phyloP scores from a whole-genome alignment of 495 filamentous ascomycete species.

The Penicillium angulare region DNA sequence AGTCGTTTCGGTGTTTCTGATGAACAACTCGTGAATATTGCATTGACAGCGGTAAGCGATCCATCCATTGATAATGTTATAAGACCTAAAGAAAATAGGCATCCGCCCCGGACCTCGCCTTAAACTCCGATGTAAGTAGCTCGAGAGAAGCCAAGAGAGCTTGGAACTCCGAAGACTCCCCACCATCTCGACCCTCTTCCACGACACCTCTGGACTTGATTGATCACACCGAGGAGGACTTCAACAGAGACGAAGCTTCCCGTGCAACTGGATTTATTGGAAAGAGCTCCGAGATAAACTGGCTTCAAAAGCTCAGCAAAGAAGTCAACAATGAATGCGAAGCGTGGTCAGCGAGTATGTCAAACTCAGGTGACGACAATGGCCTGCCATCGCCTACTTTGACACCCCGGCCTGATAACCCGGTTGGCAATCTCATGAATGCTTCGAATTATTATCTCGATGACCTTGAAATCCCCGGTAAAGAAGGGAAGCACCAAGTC shows the following conservation, averaged over 20 bases:
- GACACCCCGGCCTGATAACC: slow-evolving; percentile 25
- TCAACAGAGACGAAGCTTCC: slow-evolving; percentile 48
- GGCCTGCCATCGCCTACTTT: slow-evolving; percentile 27
- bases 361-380: slow-evolving; percentile 19
- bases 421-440: slow-evolving; percentile 27
- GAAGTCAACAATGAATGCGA: slow-evolving; percentile 35
- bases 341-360: slow-evolving; percentile 13
- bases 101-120: slow-evolving; percentile 16
- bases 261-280: slow-evolving; percentile 57
- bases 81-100: slow-evolving; percentile 19
- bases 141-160: neutral
- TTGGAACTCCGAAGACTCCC: slow-evolving; percentile 17
- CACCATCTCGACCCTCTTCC: slow-evolving; percentile 21
- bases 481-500: slow-evolving; percentile 42
- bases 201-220: slow-evolving; percentile 49
- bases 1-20: slow-evolving; percentile 36
- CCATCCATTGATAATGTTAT: no score
- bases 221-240: slow-evolving; percentile 59
- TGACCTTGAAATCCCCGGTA: slow-evolving; percentile 46
- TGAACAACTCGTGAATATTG: slow-evolving; percentile 40
- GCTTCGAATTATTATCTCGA: slow-evolving; percentile 50
- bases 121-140: slow-evolving; percentile 14
- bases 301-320: slow-evolving; percentile 51
- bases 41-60: slow-evolving; percentile 31
- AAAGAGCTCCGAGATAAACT: slow-evolving; percentile 58